These are phyloP conservation scores for Saccharomyces hybrid DNA, from an alignment of 1,139 yeast species.

Conservation along the genomic window DNA sequence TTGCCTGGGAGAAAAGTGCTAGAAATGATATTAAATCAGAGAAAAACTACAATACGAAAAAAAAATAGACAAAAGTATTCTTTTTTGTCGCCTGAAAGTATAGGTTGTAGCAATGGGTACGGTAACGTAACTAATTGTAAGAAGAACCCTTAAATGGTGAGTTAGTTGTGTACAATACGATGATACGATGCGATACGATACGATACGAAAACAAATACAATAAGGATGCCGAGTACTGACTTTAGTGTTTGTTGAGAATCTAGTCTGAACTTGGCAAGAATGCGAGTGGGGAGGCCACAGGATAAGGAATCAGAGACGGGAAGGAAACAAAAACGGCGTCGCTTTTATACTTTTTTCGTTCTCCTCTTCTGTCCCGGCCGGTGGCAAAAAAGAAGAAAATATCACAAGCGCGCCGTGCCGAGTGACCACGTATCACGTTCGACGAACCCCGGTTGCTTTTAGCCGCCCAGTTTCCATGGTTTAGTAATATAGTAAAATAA, in stretches of 20 bases:
- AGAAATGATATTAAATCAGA: not conserved
- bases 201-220: not conserved
- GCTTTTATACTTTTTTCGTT: not conserved
- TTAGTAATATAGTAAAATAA: too few relatives aligned
- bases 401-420: not conserved
- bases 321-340: not conserved
- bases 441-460: not conserved
- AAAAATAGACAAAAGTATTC: not conserved
- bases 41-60: not conserved
- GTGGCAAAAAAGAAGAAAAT: not conserved
- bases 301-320: not conserved
- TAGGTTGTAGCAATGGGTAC: slow-evolving; percentile 1
- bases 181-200: not conserved
- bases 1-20: not conserved
- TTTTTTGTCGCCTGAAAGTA: not conserved
- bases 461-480: not conserved
- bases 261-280: not conserved
- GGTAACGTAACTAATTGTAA: not conserved
- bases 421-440: not conserved
- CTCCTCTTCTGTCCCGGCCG: not conserved
- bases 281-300: too few relatives aligned
- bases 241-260: not conserved
- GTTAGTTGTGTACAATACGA: slow-evolving; percentile 1
- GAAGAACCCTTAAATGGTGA: not conserved
- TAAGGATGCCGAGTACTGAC: not conserved